These are phyloP conservation scores for Leccinum obscurum DNA, from an alignment of 768 basidiomycete species.

Conservation along the genomic window DNA sequence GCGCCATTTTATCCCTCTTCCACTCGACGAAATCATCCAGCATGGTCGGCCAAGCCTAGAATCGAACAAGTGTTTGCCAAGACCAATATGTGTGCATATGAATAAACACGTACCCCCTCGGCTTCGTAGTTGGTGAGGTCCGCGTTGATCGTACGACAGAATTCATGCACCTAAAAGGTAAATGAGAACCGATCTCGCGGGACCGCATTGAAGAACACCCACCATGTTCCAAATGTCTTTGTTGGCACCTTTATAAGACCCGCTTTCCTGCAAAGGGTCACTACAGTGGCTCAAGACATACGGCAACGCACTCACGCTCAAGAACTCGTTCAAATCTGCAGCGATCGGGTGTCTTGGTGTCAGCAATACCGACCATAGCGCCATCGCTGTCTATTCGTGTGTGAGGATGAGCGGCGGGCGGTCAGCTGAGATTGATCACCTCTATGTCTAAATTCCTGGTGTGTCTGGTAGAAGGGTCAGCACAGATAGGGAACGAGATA, in stretches of 20 bases:
- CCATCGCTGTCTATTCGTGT: constrained; percentile 56
- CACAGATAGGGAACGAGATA: background rate
- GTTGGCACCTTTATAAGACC: constrained; percentile 73
- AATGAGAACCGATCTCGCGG: background rate
- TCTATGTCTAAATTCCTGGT: constrained; percentile 82
- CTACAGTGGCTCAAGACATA: background rate
- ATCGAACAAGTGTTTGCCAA: background rate
- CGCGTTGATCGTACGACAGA: constrained; percentile 61
- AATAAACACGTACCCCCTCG: constrained; percentile 60
- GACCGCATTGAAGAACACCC: constrained; percentile 16
- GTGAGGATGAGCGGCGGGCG: background rate
- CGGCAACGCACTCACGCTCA: constrained; percentile 46
- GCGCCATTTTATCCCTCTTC: constrained; percentile 43
- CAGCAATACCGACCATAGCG: constrained; percentile 76
- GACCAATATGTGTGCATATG: background rate
- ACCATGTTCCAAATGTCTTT: constrained; percentile 90
- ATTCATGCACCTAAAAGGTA: constrained; percentile 65
- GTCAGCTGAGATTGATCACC: constrained; percentile 39
- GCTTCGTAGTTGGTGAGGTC: constrained; percentile 68
- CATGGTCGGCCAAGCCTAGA: constrained; percentile 79
- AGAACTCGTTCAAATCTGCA: constrained; percentile 63
- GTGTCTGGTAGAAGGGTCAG: constrained; percentile 42
- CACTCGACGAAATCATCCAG: constrained; percentile 76
- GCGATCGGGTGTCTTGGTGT: constrained; percentile 66
- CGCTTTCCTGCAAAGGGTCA: constrained; percentile 37